Percentiles rank a stretch among this genome's conserved stretches.
These are phyloP conservation scores for Metschnikowia picachoensis DNA, from an alignment of 805 yeast species.

Conservation along the genomic window DNA sequence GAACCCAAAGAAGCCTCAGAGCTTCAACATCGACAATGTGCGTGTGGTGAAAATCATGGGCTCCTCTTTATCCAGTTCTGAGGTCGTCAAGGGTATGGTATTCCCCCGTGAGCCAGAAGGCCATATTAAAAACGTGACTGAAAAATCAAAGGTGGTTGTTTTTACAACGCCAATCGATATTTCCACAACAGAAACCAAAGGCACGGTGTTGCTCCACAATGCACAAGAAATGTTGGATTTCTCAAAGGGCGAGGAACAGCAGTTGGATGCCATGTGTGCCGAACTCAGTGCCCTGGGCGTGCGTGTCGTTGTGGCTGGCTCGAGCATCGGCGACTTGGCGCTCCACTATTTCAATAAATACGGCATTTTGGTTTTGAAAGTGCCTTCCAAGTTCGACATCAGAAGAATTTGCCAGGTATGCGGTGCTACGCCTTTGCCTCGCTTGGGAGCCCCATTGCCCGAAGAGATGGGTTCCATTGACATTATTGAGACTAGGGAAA, in stretches of 20 bases:
- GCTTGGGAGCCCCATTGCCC: constrained; percentile 92
- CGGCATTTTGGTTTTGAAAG: constrained; percentile 78
- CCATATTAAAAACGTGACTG: constrained; percentile 57
- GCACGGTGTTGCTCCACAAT: constrained; percentile 91
- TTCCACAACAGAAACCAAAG: constrained; percentile 96
- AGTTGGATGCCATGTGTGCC: constrained; percentile 78
- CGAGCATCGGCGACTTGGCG: constrained; percentile 88
- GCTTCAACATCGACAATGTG: constrained; percentile 87
- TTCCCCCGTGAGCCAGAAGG: constrained; percentile 98
- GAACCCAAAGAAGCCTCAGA: constrained; percentile 60
- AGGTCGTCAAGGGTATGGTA: constrained; percentile 94
- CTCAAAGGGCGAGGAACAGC: constrained; percentile 94
- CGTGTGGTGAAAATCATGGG: constrained; percentile 98
- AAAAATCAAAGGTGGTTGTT: constrained; percentile 80
- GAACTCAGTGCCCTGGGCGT: constrained; percentile 83
- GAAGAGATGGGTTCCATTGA: constrained; percentile 91
- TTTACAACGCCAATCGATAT: constrained; percentile 93
- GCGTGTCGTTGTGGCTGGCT: constrained; percentile 88
- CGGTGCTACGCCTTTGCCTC: constrained; percentile 94
- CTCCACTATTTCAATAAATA: constrained; percentile 88
- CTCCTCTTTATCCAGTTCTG: constrained; percentile 64
- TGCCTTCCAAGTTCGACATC: constrained; percentile 90
- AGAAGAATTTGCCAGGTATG: constrained; percentile 94
- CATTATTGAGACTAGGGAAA: constrained; percentile 83
- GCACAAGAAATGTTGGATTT: constrained; percentile 97